Conservation (phyloP, 768 basidiomycete genomes). For the Amanita jacksonii region DNA sequence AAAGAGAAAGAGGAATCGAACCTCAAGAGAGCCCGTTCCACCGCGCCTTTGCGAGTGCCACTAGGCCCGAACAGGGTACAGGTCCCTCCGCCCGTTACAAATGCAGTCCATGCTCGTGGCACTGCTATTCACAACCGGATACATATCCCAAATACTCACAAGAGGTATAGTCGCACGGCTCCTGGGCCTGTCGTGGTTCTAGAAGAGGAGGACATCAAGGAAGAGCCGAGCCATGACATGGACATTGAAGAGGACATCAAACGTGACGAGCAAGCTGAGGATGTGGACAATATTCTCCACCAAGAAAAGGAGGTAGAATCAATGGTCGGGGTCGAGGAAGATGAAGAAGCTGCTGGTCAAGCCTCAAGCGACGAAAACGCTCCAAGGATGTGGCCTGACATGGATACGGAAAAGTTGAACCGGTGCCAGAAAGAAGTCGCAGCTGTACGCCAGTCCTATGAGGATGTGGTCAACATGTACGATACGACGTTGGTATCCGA, state of each 20-base stretch:
- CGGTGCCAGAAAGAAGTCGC: conserved; percentile 55
- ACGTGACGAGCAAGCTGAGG: conserved; percentile 20
- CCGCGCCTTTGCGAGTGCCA: conserved; percentile 61
- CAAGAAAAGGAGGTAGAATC: conserved; percentile 51
- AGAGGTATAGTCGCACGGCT: conserved; percentile 30
- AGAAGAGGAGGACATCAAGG: conserved; percentile 31
- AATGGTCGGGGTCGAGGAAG: conserved; percentile 51
- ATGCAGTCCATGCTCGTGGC: conserved; percentile 29
- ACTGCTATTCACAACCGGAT: conserved; percentile 22
- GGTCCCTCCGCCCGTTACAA: conserved; percentile 25
- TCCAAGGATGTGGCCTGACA: conserved; percentile 64
- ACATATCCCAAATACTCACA: conserved; percentile 19
- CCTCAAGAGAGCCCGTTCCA: conserved; percentile 57
- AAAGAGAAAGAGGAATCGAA: conserved; percentile 65
- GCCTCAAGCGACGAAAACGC: conserved; percentile 19
- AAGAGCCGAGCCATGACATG: conserved; percentile 40
- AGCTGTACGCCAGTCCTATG: conserved; percentile 57
- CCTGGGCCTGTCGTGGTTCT: conserved; percentile 32
- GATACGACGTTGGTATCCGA: conserved; percentile 98
- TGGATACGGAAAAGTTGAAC: conserved; percentile 49
- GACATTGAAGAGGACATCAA: conserved; percentile 46
- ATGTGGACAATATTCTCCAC: conserved; percentile 31
- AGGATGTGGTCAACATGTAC: conserved; percentile 60
- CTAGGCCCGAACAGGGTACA: conserved; percentile 49
- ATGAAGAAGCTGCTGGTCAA: conserved; percentile 25